phyloP scores from a whole-genome alignment of 2,329 filamentous ascomycete species.

The Talaromyces sp. region DNA sequence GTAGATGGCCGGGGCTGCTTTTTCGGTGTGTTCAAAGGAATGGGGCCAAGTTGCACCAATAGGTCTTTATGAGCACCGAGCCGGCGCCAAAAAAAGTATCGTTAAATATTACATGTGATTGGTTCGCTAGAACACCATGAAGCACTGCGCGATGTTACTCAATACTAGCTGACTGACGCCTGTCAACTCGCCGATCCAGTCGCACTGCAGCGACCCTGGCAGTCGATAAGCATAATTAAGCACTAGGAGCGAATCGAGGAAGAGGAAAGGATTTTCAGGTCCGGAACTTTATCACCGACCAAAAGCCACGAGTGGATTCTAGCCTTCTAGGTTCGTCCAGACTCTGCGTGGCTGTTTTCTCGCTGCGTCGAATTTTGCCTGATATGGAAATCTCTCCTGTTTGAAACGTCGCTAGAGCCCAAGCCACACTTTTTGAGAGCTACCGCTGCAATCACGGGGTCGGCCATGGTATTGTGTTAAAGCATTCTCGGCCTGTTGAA shows the following conservation, averaged over 20 bases:
- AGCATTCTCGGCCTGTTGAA: too few relatives aligned
- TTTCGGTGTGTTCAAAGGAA: neutral
- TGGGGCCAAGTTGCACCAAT: neutral
- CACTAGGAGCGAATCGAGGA: neutral
- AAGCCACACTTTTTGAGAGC: neutral
- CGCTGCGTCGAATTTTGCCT: neutral
- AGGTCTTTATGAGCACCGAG: neutral
- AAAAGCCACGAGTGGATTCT: neutral
- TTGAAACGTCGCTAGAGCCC: neutral
- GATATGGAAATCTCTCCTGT: neutral
- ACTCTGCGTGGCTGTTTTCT: neutral
- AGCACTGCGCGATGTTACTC: neutral
- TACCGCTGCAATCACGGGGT: neutral
- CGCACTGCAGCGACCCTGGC: too few relatives aligned
- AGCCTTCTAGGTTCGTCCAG: too few relatives aligned
- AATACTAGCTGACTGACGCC: neutral
- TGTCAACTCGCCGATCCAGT: neutral
- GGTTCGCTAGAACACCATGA: neutral
- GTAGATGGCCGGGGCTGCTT: neutral
- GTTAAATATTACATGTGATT: neutral
- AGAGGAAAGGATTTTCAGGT: neutral
- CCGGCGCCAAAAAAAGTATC: neutral
- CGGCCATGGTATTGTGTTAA: too few relatives aligned
- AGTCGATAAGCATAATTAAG: neutral
- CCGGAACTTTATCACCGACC: neutral